Percentiles rank a stretch among this genome's conserved stretches.
Evolutionary conservation across 495 filamentous ascomycete species (phyloP).

Genomic region (Penicillium verhagenii): DNA sequence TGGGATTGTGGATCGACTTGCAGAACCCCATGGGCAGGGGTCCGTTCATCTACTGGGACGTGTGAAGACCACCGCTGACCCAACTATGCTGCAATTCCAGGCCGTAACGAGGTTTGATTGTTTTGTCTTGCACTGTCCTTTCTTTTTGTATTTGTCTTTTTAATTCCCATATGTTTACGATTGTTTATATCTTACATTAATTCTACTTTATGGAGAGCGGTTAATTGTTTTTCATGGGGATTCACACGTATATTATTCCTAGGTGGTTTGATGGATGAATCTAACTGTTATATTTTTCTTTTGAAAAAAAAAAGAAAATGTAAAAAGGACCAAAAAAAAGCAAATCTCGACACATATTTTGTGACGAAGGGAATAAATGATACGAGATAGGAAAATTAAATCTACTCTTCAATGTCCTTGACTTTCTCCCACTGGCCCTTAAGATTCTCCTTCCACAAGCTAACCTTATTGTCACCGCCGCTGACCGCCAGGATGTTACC

Average conservation of each 20-base stretch:
- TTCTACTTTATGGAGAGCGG: neutral
- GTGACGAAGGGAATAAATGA: constrained; percentile 18
- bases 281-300: too few relatives aligned
- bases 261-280: neutral
- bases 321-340: too few relatives aligned
- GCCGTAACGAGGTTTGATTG: too few relatives aligned
- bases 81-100: too few relatives aligned
- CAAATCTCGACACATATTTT: constrained; percentile 16
- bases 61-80: too few relatives aligned
- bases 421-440: constrained; percentile 87
- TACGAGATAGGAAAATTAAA: constrained; percentile 12
- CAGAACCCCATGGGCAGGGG: constrained; percentile 31
- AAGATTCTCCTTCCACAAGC: constrained; percentile 59
- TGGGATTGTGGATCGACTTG: constrained; percentile 49
- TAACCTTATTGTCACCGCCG: constrained; percentile 95
- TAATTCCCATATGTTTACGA: neutral
- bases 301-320: too few relatives aligned
- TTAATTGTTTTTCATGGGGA: neutral
- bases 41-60: constrained; percentile 57
- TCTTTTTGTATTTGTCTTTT: neutral
- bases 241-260: neutral
- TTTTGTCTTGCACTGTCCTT: neutral
- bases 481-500: constrained; percentile 95
- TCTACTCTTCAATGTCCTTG: constrained; percentile 92
- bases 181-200: neutral